These are phyloP conservation scores for Drechslera avenae DNA, from an alignment of 2,329 filamentous ascomycete species.

Conservation along the genomic window DNA sequence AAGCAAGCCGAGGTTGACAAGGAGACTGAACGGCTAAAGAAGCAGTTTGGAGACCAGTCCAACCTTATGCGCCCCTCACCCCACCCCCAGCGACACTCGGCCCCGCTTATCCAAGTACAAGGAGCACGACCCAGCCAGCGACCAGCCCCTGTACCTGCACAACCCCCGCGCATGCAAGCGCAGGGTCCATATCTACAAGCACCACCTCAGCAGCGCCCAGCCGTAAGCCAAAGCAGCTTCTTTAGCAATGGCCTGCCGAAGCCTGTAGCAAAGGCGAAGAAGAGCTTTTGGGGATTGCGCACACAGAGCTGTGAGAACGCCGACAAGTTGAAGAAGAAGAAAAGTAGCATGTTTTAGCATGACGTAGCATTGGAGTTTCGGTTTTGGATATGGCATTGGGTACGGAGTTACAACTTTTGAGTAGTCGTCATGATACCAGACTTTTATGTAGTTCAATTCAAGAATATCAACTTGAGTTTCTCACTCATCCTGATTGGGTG, in stretches of 20 bases:
- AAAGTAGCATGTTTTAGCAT: constrained; percentile 51
- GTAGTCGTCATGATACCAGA: constrained; percentile 2
- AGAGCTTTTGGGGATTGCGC: constrained; percentile 47
- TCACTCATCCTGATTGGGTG: not conserved
- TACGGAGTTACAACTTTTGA: not conserved
- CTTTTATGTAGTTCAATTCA: not conserved
- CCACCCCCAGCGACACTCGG: constrained; percentile 31
- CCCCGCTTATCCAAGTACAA: constrained; percentile 25
- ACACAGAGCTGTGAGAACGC: constrained; percentile 37
- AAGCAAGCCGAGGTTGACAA: constrained; percentile 64
- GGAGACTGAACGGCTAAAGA: constrained; percentile 76
- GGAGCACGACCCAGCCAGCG: constrained; percentile 14
- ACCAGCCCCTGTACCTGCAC: constrained; percentile 23
- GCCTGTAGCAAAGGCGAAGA: constrained; percentile 40
- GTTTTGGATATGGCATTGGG: constrained; percentile 9
- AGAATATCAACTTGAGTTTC: no score
- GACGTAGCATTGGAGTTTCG: constrained; percentile 4
- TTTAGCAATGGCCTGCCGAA: constrained; percentile 41
- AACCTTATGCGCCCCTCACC: constrained; percentile 29
- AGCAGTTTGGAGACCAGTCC: constrained; percentile 64
- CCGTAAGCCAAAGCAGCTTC: constrained; percentile 42
- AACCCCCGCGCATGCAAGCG: constrained; percentile 19
- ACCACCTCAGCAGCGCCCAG: constrained; percentile 28
- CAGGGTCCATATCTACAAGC: constrained; percentile 42
- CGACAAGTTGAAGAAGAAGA: constrained; percentile 50